Evolutionary conservation across 2,329 filamentous ascomycete genomes (phyloP).

Genomic region (Aureobasidium sp.): DNA sequence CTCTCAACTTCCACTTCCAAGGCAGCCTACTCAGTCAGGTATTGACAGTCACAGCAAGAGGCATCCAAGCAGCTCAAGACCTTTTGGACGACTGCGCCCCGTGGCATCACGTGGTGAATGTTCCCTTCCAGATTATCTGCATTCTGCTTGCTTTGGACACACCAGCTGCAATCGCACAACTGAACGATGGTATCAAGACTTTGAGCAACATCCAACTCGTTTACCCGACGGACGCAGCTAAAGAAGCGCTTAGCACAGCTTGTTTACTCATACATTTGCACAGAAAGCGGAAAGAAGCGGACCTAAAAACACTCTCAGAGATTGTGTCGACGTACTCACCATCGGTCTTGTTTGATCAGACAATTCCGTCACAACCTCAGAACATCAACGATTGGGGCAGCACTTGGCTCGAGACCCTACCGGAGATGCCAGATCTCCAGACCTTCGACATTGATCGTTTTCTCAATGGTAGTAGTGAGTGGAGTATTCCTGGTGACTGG

Average conservation of each 20-base stretch:
- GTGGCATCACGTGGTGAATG: conserved; percentile 55
- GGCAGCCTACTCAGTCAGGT: conserved; percentile 40
- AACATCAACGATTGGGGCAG: neutral
- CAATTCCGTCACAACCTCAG: neutral
- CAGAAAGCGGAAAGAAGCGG: conserved; percentile 44
- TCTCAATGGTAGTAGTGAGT: neutral
- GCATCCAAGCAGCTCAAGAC: conserved; percentile 41
- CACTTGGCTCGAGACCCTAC: conserved; percentile 2
- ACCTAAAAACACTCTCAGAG: conserved; percentile 28
- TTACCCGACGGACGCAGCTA: conserved; percentile 32
- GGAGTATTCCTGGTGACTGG: neutral
- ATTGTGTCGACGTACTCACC: neutral
- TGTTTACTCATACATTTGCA: conserved; percentile 49
- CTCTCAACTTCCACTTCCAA: conserved; percentile 43
- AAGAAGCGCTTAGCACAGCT: conserved; percentile 50
- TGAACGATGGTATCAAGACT: conserved; percentile 45
- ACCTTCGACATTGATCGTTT: conserved; percentile 8
- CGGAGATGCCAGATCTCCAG: neutral
- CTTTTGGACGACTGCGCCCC: conserved; percentile 42
- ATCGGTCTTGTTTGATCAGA: neutral
- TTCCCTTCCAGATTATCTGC: conserved; percentile 54
- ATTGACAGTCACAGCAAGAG: conserved; percentile 40
- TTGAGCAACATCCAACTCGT: conserved; percentile 27
- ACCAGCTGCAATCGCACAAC: conserved; percentile 40
- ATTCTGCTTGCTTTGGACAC: conserved; percentile 51